Conservation (phyloP, 306 rosid species). For the Ormosia emarginata region DNA sequence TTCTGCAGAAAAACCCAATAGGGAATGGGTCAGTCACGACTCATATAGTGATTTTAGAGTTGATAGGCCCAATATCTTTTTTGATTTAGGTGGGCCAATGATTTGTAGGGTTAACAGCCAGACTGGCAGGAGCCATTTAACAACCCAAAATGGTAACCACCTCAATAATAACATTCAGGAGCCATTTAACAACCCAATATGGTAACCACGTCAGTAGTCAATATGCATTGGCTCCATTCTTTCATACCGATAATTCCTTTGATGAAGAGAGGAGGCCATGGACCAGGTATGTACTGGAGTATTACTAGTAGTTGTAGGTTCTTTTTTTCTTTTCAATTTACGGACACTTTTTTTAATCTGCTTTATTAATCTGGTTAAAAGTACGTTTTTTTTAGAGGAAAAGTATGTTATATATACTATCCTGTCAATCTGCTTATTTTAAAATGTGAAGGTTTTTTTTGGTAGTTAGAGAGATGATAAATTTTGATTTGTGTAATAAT, state of each 20-base stretch:
- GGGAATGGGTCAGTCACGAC: not conserved
- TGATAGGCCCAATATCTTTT: not conserved
- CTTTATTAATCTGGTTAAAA: not conserved
- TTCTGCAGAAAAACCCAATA: no score
- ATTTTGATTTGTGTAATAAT: no score
- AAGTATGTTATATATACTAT: no score
- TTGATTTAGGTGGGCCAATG: not conserved
- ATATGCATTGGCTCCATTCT: not conserved
- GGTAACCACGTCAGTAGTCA: not conserved
- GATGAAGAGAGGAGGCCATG: no score
- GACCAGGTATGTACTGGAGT: no score
- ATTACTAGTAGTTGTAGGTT: not conserved
- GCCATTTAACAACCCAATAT: not conserved
- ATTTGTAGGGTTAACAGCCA: not conserved
- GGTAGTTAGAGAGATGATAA: no score
- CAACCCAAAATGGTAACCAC: not conserved
- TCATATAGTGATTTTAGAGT: not conserved
- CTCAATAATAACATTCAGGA: not conserved
- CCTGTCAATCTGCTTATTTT: no score
- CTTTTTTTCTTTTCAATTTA: not conserved
- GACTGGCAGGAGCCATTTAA: not conserved
- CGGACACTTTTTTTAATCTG: not conserved
- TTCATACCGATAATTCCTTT: not conserved
- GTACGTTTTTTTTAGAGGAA: no score
- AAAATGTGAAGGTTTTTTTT: no score